Conservation (phyloP, 2,329 filamentous ascomycete species). For the Cercospora brassicicola region DNA sequence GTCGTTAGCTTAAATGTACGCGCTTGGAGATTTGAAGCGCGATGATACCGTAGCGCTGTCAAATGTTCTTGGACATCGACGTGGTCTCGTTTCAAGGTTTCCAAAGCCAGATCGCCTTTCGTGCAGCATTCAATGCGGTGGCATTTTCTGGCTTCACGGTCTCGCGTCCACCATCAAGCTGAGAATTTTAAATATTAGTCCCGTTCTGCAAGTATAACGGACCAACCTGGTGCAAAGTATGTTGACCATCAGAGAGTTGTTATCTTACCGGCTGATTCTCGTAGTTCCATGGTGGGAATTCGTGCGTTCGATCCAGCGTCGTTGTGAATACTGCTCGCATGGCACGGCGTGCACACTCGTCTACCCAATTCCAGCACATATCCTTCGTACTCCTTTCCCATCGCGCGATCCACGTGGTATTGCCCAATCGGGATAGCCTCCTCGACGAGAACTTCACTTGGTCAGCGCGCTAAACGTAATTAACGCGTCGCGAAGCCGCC, state of each 20-base stretch:
- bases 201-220: background rate
- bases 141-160: background rate
- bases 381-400: accelerated
- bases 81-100: background rate
- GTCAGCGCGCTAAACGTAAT: background rate
- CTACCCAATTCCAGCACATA: background rate
- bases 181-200: background rate
- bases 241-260: background rate
- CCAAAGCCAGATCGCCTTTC: background rate
- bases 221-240: background rate
- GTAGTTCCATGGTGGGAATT: background rate
- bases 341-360: background rate
- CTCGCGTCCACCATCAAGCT: background rate
- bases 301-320: background rate
- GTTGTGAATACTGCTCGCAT: background rate
- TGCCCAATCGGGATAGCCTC: background rate
- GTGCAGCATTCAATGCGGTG: background rate
- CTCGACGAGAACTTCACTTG: background rate
- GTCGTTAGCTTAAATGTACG: background rate
- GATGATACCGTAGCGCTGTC: background rate
- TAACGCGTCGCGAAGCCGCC: background rate
- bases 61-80: background rate
- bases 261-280: background rate
- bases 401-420: background rate
- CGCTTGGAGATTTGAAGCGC: background rate